These are phyloP conservation scores for Fomitopsis pinicola DNA, from an alignment of 1,284 basidiomycete genomes.

Conservation along the genomic window DNA sequence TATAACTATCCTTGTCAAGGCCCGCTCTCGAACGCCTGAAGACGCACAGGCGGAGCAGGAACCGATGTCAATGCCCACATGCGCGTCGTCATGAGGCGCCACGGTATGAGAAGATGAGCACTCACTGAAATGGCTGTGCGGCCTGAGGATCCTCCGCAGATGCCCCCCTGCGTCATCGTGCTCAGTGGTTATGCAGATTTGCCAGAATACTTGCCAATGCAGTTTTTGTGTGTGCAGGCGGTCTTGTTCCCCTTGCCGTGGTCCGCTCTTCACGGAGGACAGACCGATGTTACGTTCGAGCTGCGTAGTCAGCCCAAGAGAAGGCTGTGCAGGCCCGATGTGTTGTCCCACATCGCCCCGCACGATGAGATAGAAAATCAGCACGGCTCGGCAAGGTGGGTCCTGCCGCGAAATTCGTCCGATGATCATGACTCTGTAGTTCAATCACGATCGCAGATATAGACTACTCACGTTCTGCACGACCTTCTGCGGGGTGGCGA, in stretches of 20 bases:
- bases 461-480: not conserved
- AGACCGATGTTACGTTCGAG: not conserved
- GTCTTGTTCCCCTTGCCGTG: not conserved
- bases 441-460: not conserved
- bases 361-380: not conserved
- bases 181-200: not conserved
- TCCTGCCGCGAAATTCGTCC: not conserved
- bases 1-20: not conserved
- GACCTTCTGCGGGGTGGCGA: not conserved
- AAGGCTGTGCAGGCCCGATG: too few species aligned
- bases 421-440: not conserved
- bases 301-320: too few species aligned
- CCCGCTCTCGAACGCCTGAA: not conserved
- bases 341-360: too few species aligned
- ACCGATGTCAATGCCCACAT: not conserved
- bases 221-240: not conserved
- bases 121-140: not conserved
- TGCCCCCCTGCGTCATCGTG: not conserved
- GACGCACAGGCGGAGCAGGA: not conserved
- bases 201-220: not conserved
- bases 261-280: not conserved
- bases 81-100: not conserved
- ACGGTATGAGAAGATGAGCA: not conserved
- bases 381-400: not conserved
- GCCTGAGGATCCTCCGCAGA: not conserved